Base-by-base conservation (phyloP, 169 alveolate species). In the Plasmodium berghei region DNA sequence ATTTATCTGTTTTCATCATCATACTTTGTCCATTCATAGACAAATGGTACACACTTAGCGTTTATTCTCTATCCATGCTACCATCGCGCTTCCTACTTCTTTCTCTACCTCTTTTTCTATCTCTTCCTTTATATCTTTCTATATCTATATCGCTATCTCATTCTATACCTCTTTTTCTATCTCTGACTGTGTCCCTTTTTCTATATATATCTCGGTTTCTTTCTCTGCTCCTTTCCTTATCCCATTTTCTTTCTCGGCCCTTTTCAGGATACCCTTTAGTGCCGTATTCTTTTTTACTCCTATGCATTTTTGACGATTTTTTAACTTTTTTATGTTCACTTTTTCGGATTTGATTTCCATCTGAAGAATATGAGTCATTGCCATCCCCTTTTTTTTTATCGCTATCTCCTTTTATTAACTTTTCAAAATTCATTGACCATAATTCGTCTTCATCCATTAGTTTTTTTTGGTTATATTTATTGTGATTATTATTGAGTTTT, bases 371-470 rank as follows among this genome's bases (percentile, higher is more conserved):
- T n/a, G 49, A 59, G 28, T 69, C 70, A 58, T 59, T 63, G 46
- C 12, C 67, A 18, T 69, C 75, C 22, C 22, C 46, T 28, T 67
- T 42, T 26, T 66, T 18, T 45, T 86, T 72, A n/a, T 55, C 42
- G 1, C 46, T 54, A 12, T 58, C 74, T 12, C 66, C 77, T 26
- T 80, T 86, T 56, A 93, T 49, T n/a, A 92, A 75, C 24, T 71
- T 88, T 88, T 93, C 96, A 80, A 93, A 93, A 67, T 92, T 94
- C n/a, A 87, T 56, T n/a, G 95, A 94, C 96, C 96, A 92, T 64
- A 91, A 63, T 67, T 93, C 96, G 26, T 93, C 96, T 73, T 88
- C 96, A 72, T 93, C 96, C 85, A 93, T 18, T 61, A 73, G 70
- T 42, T 66, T 58, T 26, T 48, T 18, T 48, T 56, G 52, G 54